Evolutionary conservation across 495 filamentous ascomycete genomes (phyloP).

Genomic region (Pyrenula massariospora): DNA sequence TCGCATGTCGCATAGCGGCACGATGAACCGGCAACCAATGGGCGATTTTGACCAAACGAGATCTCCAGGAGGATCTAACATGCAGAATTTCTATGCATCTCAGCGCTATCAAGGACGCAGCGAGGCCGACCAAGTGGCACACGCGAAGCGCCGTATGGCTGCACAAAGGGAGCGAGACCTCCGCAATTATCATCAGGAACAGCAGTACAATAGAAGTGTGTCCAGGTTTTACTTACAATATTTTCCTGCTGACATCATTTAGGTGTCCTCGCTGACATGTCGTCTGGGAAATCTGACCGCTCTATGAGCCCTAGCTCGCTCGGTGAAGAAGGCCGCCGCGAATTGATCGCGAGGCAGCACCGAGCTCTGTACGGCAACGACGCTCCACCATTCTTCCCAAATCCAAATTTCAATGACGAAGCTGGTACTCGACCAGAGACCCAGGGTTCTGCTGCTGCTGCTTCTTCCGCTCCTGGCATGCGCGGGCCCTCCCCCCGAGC

Average conservation of each 20-base stretch:
- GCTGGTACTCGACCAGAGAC: conserved; percentile 43
- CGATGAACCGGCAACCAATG: conserved; percentile 64
- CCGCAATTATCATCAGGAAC: conserved; percentile 99
- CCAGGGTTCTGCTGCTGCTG: conserved; percentile 40
- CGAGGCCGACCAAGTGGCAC: conserved; percentile 97
- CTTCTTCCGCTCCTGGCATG: conserved; percentile 28
- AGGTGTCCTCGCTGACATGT: conserved; percentile 76
- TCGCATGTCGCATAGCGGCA: conserved; percentile 30
- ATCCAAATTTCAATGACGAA: conserved; percentile 52
- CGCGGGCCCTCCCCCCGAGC: conserved; percentile 49
- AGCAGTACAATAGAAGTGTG: conserved; percentile 99
- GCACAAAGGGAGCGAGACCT: conserved; percentile 98
- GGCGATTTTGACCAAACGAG: conserved; percentile 74
- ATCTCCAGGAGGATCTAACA: conserved; percentile 62
- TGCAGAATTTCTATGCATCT: conserved; percentile 86
- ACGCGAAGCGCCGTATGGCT: conserved; percentile 96
- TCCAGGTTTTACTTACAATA: conserved; percentile 39
- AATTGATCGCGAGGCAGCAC: conserved; percentile 91
- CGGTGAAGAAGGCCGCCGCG: conserved; percentile 92
- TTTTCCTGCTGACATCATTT: conserved; percentile 4
- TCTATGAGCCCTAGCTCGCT: conserved; percentile 81
- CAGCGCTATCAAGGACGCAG: conserved; percentile 89
- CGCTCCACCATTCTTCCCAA: conserved; percentile 46
- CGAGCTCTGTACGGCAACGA: conserved; percentile 80
- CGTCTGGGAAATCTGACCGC: conserved; percentile 76